A percentile compares a stretch with the other conserved stretches of the same genome.
These are phyloP conservation scores for Diaporthe sp. DNA, from an alignment of 2,329 filamentous ascomycete genomes.

Conservation along the genomic window DNA sequence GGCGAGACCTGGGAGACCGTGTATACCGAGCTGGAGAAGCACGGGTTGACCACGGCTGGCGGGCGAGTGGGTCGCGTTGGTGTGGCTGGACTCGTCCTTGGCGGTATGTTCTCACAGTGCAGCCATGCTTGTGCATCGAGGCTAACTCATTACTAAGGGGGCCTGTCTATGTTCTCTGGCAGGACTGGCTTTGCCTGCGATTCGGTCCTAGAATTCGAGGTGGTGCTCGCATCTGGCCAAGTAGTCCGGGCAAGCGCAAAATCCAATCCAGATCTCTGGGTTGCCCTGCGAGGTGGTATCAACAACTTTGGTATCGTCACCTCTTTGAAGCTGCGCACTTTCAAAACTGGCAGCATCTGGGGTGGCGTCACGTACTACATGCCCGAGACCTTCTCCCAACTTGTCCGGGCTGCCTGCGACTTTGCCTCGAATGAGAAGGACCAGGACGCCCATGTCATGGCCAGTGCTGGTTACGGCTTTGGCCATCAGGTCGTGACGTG, in stretches of 20 bases:
- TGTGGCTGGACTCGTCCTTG: slow-evolving; percentile 38
- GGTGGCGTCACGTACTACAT: slow-evolving; percentile 38
- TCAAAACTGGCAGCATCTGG: slow-evolving; percentile 41
- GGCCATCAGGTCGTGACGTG: slow-evolving; percentile 39
- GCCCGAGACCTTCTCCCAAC: slow-evolving; percentile 38
- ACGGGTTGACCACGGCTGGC: slow-evolving; percentile 38
- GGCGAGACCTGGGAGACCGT: slow-evolving; percentile 40
- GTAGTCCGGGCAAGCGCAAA: slow-evolving; percentile 37
- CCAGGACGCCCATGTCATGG: slow-evolving; percentile 40
- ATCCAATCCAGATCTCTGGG: slow-evolving; percentile 56
- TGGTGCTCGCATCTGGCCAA: slow-evolving; percentile 28
- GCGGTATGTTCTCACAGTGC: slow-evolving; percentile 15
- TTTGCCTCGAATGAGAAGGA: slow-evolving; percentile 40
- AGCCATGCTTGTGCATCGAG: background rate
- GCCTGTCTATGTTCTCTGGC: slow-evolving; percentile 18
- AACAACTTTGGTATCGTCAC: slow-evolving; percentile 54
- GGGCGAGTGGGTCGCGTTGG: slow-evolving; percentile 38
- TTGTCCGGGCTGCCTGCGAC: slow-evolving; percentile 39
- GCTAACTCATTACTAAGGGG: background rate
- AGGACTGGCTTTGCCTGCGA: slow-evolving; percentile 42
- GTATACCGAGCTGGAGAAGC: slow-evolving; percentile 39
- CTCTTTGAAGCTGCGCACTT: slow-evolving; percentile 38
- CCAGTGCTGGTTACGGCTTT: slow-evolving; percentile 39
- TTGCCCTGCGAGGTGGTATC: slow-evolving; percentile 59
- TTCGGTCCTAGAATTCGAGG: slow-evolving; percentile 39